Conservation (phyloP, 2,329 filamentous ascomycete species). For the Pseudopithomyces chartarum region DNA sequence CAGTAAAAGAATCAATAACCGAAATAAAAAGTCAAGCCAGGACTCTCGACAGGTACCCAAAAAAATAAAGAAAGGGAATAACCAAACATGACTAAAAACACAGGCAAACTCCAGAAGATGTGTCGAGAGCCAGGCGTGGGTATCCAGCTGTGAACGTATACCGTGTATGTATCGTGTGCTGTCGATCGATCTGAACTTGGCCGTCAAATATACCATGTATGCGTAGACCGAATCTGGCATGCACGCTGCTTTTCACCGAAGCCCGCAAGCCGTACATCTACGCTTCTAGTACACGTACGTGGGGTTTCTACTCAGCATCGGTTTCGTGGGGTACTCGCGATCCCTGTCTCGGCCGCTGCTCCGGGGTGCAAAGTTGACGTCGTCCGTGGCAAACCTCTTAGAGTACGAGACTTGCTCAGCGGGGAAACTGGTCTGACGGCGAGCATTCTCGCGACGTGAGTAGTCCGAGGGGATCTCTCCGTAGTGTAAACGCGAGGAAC, state of each 20-base stretch:
- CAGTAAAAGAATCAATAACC: background rate
- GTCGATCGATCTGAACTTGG: background rate
- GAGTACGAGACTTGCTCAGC: conserved; percentile 38
- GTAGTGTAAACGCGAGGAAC: conserved; percentile 24
- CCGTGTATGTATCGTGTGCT: background rate
- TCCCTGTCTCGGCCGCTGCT: conserved; percentile 24
- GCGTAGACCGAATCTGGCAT: background rate
- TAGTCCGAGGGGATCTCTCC: conserved; percentile 30
- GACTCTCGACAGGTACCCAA: background rate
- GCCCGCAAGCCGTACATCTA: background rate
- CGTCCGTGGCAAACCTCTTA: conserved; percentile 40
- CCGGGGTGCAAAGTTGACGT: conserved; percentile 40
- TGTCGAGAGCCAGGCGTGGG: conserved; percentile 10
- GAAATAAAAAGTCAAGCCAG: background rate
- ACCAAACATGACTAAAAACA: conserved; percentile 2
- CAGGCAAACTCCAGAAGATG: background rate
- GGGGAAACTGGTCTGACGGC: conserved; percentile 36
- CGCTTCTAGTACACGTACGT: conserved; percentile 36
- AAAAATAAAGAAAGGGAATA: background rate
- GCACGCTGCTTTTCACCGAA: background rate
- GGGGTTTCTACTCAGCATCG: conserved; percentile 26
- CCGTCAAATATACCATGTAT: no score
- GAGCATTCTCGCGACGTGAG: conserved; percentile 18
- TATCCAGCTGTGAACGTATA: conserved; percentile 7
- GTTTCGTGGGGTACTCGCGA: conserved; percentile 27